Conservation (phyloP, 2,329 filamentous ascomycete species). For the Phaeosphaeriaceae sp. region DNA sequence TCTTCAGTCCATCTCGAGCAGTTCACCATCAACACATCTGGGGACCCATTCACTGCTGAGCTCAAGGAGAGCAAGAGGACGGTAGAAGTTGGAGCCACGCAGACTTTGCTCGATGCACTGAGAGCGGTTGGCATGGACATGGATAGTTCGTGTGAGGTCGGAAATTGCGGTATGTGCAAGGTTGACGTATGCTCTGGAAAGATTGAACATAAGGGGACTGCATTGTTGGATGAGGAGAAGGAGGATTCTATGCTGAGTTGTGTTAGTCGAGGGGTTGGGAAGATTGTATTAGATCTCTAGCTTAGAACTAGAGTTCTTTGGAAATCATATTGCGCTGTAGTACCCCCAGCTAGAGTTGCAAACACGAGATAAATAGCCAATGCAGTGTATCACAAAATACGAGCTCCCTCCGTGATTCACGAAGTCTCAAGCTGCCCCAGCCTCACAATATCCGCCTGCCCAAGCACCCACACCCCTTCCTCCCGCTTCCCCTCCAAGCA, state of each 20-base stretch:
- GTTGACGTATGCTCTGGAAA: conserved; percentile 49
- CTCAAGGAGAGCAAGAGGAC: conserved; percentile 54
- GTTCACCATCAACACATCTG: conserved; percentile 61
- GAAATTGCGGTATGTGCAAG: conserved; percentile 54
- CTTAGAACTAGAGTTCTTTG: too few species aligned
- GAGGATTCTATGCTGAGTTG: conserved; percentile 45
- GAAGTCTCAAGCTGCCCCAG: too few species aligned
- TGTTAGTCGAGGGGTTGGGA: conserved; percentile 46
- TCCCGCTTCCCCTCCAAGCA: conserved; percentile 60
- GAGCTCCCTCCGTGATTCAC: too few species aligned
- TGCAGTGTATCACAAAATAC: too few species aligned
- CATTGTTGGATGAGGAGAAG: conserved; percentile 47
- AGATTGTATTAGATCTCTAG: conserved; percentile 42
- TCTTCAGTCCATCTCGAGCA: conserved; percentile 67
- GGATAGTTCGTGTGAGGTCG: conserved; percentile 53
- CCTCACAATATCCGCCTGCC: conserved; percentile 68
- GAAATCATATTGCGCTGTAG: too few species aligned
- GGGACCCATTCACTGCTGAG: conserved; percentile 67
- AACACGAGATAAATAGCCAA: too few species aligned
- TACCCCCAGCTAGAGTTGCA: too few species aligned
- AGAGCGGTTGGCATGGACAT: conserved; percentile 53
- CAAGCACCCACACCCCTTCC: conserved; percentile 68
- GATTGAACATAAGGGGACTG: conserved; percentile 51
- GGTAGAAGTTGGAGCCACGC: conserved; percentile 54
- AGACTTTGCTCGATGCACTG: conserved; percentile 52